Percentiles rank a stretch among this genome's conserved stretches.
Evolutionary conservation across 164 flowering plant species (phyloP).

Genomic region (Annona cherimola): DNA sequence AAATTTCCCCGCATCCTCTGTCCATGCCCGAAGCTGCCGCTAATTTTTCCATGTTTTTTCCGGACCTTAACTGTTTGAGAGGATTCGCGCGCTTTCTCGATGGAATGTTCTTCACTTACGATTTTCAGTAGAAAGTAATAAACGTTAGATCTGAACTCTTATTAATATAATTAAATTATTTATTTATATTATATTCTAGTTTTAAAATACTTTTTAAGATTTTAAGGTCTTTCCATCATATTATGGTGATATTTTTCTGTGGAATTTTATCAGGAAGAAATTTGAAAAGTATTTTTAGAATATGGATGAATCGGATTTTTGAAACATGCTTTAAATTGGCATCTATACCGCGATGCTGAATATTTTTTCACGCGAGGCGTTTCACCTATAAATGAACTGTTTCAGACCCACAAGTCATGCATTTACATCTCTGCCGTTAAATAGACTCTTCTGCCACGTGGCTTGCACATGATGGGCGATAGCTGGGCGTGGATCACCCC

Average conservation of each 20-base stretch:
- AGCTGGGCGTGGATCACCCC: constrained; percentile 19
- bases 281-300: too few species aligned
- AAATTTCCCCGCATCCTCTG: not conserved
- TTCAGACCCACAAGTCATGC: not conserved
- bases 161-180: too few species aligned
- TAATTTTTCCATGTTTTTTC: not conserved
- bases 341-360: not conserved
- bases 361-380: not conserved
- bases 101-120: too few species aligned
- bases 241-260: too few species aligned
- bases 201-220: too few species aligned
- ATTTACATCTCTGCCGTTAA: not conserved
- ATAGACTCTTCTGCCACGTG: constrained; percentile 5
- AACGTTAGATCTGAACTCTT: too few species aligned
- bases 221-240: too few species aligned
- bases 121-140: too few species aligned
- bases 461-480: not conserved
- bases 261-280: too few species aligned
- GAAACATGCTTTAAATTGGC: too few species aligned
- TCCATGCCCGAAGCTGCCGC: not conserved
- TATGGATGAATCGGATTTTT: not conserved
- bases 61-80: not conserved
- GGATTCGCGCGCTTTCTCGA: not conserved
- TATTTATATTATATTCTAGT: too few species aligned
- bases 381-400: not conserved